These are phyloP conservation scores for Sugiyamaella chiloensis DNA, from an alignment of 805 yeast species.

Conservation along the genomic window DNA sequence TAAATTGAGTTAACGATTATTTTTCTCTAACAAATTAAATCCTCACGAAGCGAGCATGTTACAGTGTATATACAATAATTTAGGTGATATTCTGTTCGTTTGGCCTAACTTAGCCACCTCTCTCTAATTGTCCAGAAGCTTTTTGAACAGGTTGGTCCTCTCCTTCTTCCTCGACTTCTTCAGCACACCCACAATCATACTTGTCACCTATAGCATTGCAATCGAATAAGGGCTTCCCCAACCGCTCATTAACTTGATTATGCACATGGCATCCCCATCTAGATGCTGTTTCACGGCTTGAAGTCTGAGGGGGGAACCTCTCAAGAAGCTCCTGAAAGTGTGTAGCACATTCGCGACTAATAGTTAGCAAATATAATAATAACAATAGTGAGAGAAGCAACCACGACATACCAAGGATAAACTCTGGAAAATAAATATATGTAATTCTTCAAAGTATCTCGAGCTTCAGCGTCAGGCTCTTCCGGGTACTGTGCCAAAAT, in stretches of 20 bases:
- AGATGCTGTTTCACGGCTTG: constrained; percentile 75
- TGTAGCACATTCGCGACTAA: constrained; percentile 73
- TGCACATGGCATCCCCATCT: constrained; percentile 96
- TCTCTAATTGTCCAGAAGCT: neutral
- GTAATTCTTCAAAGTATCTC: constrained; percentile 58
- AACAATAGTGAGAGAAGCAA: neutral
- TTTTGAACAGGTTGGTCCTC: neutral
- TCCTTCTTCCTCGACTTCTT: constrained; percentile 54
- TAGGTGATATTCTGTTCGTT: too few species aligned
- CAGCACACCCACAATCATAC: constrained; percentile 95
- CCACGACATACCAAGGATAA: constrained; percentile 67
- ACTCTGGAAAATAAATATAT: constrained; percentile 80
- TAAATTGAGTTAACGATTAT: too few species aligned
- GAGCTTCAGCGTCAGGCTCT: constrained; percentile 61
- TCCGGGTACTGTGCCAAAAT: constrained; percentile 91
- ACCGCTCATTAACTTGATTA: constrained; percentile 74
- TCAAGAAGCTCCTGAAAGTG: constrained; percentile 72
- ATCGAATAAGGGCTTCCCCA: constrained; percentile 71
- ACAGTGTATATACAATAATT: constrained; percentile 7
- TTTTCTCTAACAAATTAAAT: too few species aligned
- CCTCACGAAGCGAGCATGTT: too few species aligned
- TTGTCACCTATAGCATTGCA: constrained; percentile 82
- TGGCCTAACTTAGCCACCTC: constrained; percentile 16
- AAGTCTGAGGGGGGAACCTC: constrained; percentile 80
- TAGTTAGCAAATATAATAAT: neutral